Base-by-base conservation (phyloP, 352 stramenopile species). In the Achlya hypogyna region DNA sequence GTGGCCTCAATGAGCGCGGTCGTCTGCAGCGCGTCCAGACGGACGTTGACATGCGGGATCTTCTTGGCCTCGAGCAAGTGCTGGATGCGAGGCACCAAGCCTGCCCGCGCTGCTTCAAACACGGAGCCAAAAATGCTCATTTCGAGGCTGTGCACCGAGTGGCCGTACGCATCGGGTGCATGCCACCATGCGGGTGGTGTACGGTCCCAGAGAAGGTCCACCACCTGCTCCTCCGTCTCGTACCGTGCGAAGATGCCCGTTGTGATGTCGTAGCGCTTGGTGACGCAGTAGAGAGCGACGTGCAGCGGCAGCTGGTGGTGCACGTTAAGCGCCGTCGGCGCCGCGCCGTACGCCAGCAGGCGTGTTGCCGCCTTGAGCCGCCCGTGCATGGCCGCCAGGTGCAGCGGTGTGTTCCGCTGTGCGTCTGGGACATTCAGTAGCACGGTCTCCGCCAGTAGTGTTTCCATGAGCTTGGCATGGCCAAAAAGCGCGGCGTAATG, bases 51-150 rank as follows among this genome's bases (percentile, higher is more conserved):
- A n/a, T 64, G 31, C 9, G 34, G 16, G 8, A 64, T 38, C 35
- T 64, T 64, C 31, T 52, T 64, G 22, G 12, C 25, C 40, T 64
- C 54, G 22, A 64, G n/a, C 32, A 64, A 34, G 34, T 64, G 54
- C 25, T 64, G 54, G 54, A 64, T 64, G 8, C 54, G 34, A 0
- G 54, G 32, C 23, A 64, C 54, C 6, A 64, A n/a, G 35, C 54
- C 54, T 22, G 54, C 54, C 22, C 54, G 54, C 14, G 54, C 54
- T 22, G 54, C 54, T 64, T 64, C 34, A 52, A 64, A 64, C 2
- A 64, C 22, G 5, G 45, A 35, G 25, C 54, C 54, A 31, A 64
- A 64, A n/a, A 64, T 51, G 20, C 32, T 12, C 23, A 52, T 22
- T 23, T 64, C 54, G 16, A 64, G 9, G 10, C 32, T 18, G 18